Base-by-base conservation (phyloP, 768 basidiomycete species). In the Boletus pseudopeckii region DNA sequence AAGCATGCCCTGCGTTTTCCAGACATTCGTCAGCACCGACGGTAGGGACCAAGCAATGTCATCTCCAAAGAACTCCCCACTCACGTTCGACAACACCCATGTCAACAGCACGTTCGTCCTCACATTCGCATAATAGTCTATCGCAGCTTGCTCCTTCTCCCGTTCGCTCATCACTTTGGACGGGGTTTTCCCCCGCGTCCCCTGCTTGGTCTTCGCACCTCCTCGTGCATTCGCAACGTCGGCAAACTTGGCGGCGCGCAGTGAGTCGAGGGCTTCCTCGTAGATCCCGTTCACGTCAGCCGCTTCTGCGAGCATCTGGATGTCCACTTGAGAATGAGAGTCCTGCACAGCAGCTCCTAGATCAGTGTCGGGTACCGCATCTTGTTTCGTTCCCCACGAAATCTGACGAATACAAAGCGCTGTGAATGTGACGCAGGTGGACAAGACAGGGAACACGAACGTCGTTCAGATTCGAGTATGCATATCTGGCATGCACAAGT, bases 301-400 rank as follows among this genome's bases (percentile, higher is more conserved):
- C 15, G 85, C 82, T 56, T 90, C 87, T 0, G 88, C 84, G 22
- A 88, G 79, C 70, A 95, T 81, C 69, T 94, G 90, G 46, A 96
- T 85, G 65, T 94, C 91, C 42, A 96, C 92, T 60, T 90, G 84
- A 14, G 84, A 85, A 62, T 87, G 77, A 26, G 81, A 84, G 63
- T 93, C 86, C 64, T 92, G 89, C 37, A 84, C 81, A 44, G 94
- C 90, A 7, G 84, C 83, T 10, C 92, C 92, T 17, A 97, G 82
- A 65, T 96, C 92, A 1, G 80, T 79, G 48, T 88, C 85, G 0
- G 81, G 78, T 3, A 78, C 73, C 9, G 80, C 80, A 34, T 92
- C 90, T 71, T 92, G 89, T 71, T 98, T 98, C n/a, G 94, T 98
- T 6, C 94, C 94, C 94, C 94, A 92, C 24, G 91, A 91, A 40